A percentile compares a stretch with the other conserved stretches of the same genome.
Conservation (phyloP, 345 rosid species). For the Citrus cavaleriei region DNA sequence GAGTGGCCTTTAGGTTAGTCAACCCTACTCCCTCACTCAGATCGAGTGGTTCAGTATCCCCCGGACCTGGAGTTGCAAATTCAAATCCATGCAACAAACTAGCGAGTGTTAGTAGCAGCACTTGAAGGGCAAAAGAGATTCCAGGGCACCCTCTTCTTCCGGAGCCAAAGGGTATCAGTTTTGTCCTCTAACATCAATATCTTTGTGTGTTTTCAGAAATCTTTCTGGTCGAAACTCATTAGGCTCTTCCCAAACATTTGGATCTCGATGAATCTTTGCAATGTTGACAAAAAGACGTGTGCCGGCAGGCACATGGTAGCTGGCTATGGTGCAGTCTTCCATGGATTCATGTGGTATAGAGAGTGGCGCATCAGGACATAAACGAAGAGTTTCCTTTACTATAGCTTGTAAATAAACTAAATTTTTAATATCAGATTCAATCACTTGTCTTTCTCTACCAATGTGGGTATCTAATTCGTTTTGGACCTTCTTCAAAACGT, state of each 20-base stretch:
- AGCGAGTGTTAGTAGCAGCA: conserved; percentile 26
- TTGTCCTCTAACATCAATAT: conserved; percentile 29
- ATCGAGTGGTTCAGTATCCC: conserved; percentile 17
- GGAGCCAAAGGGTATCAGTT: conserved; percentile 34
- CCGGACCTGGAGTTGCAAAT: not conserved
- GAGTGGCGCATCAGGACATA: conserved; percentile 33
- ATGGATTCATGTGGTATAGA: conserved; percentile 31
- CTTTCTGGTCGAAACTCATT: conserved; percentile 33
- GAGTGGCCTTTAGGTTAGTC: not conserved
- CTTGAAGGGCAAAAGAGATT: conserved; percentile 25
- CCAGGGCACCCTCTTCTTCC: conserved; percentile 48
- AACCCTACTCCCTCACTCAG: conserved; percentile 18
- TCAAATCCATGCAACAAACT: conserved; percentile 39
- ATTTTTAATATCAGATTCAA: conserved; percentile 31
- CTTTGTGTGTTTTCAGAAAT: conserved; percentile 28
- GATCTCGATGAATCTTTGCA: conserved; percentile 34
- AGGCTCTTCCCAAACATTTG: conserved; percentile 32
- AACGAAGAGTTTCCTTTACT: conserved; percentile 43
- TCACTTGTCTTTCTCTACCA: conserved; percentile 28
- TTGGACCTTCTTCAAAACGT: conserved; percentile 28
- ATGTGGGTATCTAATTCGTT: conserved; percentile 35
- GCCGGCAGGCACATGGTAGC: conserved; percentile 36
- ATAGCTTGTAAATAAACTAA: conserved; percentile 36
- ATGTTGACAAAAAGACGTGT: conserved; percentile 29
- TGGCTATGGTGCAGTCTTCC: conserved; percentile 31